These are phyloP conservation scores for Aureobasidium leucospermi DNA, from an alignment of 2,329 filamentous ascomycete genomes.

Conservation along the genomic window DNA sequence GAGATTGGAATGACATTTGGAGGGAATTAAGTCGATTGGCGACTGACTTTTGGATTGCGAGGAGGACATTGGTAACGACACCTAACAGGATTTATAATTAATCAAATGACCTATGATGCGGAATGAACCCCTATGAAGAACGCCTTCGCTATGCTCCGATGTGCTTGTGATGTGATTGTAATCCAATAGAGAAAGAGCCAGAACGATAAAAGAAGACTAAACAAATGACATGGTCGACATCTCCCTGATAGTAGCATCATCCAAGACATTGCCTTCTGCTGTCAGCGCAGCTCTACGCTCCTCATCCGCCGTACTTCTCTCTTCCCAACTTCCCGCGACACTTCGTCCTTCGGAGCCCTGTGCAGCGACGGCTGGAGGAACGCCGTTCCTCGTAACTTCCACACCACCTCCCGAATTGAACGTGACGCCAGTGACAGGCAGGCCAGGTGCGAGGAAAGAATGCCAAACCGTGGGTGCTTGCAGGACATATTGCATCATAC, in stretches of 20 bases:
- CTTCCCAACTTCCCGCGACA: slow-evolving; percentile 1
- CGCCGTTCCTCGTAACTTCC: neutral
- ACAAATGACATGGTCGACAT: slow-evolving; percentile 16
- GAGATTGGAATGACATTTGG: neutral
- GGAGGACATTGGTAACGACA: neutral
- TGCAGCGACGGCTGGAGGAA: neutral
- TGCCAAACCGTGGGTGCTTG: slow-evolving; percentile 73
- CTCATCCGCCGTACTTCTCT: slow-evolving; percentile 2
- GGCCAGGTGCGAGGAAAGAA: slow-evolving; percentile 46
- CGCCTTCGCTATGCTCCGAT: neutral
- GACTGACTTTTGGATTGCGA: no score
- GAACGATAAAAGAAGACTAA: neutral
- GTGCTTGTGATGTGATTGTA: no score
- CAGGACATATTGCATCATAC: slow-evolving; percentile 84
- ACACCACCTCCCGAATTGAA: slow-evolving; percentile 12
- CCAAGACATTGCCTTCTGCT: slow-evolving; percentile 10
- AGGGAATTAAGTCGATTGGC: no score
- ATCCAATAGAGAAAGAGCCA: no score
- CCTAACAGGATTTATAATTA: no score
- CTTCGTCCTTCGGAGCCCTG: neutral
- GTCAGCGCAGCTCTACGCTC: neutral
- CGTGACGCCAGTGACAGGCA: slow-evolving; percentile 26
- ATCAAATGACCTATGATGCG: no score
- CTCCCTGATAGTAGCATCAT: slow-evolving; percentile 15
- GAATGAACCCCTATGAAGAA: neutral